Conservation (phyloP, 805 yeast species). For the Ogataea henricii region DNA sequence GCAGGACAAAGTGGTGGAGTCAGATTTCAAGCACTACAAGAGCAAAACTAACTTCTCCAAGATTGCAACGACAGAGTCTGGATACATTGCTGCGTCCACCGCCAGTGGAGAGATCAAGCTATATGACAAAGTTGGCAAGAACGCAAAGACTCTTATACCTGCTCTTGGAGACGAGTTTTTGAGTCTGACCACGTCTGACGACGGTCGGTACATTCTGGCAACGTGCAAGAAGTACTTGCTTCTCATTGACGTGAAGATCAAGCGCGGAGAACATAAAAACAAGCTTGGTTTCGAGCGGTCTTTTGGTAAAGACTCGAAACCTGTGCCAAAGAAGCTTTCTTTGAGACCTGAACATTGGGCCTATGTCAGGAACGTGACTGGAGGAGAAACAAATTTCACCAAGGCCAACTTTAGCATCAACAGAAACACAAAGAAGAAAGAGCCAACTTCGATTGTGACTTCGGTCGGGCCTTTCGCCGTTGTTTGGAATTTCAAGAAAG, state of each 20-base stretch:
- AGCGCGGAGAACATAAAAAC: constrained; percentile 61
- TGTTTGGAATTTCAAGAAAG: constrained; percentile 71
- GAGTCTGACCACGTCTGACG: constrained; percentile 71
- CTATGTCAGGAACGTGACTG: constrained; percentile 54
- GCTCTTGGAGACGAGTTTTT: constrained; percentile 76
- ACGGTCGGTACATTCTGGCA: constrained; percentile 80
- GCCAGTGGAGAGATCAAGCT: constrained; percentile 73
- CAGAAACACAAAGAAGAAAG: constrained; percentile 52
- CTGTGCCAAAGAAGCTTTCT: constrained; percentile 66
- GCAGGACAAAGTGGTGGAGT: constrained; percentile 59
- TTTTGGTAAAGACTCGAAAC: constrained; percentile 65
- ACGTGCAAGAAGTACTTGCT: constrained; percentile 75
- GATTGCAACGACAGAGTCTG: constrained; percentile 70
- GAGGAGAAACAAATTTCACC: constrained; percentile 58
- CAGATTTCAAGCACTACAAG: constrained; percentile 54
- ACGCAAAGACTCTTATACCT: constrained; percentile 78
- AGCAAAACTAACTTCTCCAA: constrained; percentile 58
- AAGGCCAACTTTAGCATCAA: constrained; percentile 79
- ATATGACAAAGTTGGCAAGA: constrained; percentile 69
- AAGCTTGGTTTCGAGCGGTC: constrained; percentile 62
- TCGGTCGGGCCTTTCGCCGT: constrained; percentile 82
- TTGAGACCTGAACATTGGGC: constrained; percentile 74
- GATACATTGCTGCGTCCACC: constrained; percentile 77
- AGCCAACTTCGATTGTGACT: constrained; percentile 63
- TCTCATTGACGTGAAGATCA: constrained; percentile 65